phyloP scores from a whole-genome alignment of 768 basidiomycete genomes.

The Hygrophorus pudorinus region DNA sequence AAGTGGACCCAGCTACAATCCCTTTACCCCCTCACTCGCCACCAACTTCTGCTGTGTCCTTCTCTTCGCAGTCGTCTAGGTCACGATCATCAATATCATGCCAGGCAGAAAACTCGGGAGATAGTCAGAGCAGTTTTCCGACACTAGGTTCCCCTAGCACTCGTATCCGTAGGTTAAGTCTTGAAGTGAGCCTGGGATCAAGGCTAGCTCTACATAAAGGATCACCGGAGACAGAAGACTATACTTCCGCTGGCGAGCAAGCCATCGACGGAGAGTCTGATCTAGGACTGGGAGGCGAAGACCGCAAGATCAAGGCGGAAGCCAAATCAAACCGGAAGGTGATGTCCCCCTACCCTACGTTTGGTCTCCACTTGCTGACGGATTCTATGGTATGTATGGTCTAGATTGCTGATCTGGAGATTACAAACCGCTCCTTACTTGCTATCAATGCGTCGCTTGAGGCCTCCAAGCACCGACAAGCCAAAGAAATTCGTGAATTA shows the following conservation, averaged over 20 bases:
- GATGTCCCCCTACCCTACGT: conserved; percentile 4
- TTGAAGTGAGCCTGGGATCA: neutral
- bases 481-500: conserved; percentile 78
- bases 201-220: conserved; percentile 2
- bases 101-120: conserved; percentile 24
- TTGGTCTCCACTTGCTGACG: neutral
- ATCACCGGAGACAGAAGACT: conserved; percentile 8
- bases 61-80: conserved; percentile 67
- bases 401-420: conserved; percentile 88
- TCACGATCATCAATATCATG: conserved; percentile 42
- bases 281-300: conserved; percentile 18
- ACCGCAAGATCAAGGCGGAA: conserved; percentile 51
- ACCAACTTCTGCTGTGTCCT: conserved; percentile 58
- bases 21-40: conserved; percentile 66
- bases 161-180: neutral
- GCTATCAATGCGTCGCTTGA: conserved; percentile 81
- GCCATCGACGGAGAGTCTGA: conserved; percentile 25
- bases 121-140: conserved; percentile 22
- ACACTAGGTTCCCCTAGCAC: neutral
- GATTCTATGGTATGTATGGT: neutral
- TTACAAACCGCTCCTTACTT: conserved; percentile 78
- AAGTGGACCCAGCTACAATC: conserved; percentile 43
- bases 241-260: conserved; percentile 16
- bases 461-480: conserved; percentile 67
- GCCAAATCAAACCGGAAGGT: conserved; percentile 89